A percentile compares a stretch with the other conserved stretches of the same genome.
Evolutionary conservation across 2,329 filamentous ascomycete species (phyloP).

Genomic region (Cryphonectria parasitica): DNA sequence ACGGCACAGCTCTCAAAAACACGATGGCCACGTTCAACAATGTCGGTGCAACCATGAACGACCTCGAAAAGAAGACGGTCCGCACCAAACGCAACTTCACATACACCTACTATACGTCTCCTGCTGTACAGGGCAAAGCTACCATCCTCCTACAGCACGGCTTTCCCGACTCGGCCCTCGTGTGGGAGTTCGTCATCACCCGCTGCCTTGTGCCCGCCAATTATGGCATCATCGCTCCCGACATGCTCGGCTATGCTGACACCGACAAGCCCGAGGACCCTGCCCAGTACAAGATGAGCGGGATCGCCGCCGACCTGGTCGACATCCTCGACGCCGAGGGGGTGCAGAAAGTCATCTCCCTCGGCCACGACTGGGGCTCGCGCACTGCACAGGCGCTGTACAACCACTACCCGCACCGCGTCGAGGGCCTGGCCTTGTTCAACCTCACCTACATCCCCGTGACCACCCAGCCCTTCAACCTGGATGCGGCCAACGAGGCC

Average conservation of each 20-base stretch:
- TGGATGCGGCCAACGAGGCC: conserved; percentile 40
- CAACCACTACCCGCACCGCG: conserved; percentile 45
- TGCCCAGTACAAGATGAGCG: conserved; percentile 27
- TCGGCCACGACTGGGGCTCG: conserved; percentile 57
- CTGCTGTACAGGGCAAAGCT: conserved; percentile 35
- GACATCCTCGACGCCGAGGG: conserved; percentile 47
- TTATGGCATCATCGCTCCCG: conserved; percentile 43
- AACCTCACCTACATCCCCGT: conserved; percentile 48
- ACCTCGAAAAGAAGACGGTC: conserved; percentile 36
- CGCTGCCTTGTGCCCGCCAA: conserved; percentile 42
- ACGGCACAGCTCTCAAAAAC: not conserved
- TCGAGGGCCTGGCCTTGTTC: conserved; percentile 46
- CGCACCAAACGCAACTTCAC: conserved; percentile 38
- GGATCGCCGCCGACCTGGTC: conserved; percentile 42
- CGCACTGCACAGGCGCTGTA: conserved; percentile 45
- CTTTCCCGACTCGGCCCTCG: conserved; percentile 50
- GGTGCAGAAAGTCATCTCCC: conserved; percentile 41
- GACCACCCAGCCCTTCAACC: conserved; percentile 38
- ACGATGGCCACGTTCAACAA: not conserved
- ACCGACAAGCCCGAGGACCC: conserved; percentile 35
- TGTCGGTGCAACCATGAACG: conserved; percentile 30
- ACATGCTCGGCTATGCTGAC: conserved; percentile 38
- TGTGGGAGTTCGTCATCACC: conserved; percentile 48
- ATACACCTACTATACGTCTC: conserved; percentile 46
- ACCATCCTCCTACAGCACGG: conserved; percentile 51